phyloP scores from a whole-genome alignment of 163 green algal genomes.

The Picocystis sp. region DNA sequence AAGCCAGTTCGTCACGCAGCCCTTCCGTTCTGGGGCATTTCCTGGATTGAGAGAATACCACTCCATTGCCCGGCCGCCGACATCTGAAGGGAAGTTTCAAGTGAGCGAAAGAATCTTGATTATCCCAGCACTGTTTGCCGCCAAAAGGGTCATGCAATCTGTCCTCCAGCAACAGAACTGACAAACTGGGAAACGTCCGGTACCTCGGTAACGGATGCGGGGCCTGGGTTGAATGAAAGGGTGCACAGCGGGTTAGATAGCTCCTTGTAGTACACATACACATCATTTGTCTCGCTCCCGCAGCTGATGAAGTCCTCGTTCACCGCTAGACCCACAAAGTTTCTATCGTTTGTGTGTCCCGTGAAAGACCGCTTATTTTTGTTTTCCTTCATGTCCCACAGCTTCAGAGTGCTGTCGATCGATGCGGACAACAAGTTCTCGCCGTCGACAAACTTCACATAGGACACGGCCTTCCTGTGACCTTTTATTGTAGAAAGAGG shows the following conservation, averaged over 20 bases:
- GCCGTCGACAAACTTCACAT: constrained; percentile 24
- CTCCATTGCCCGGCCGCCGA: no score
- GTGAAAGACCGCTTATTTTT: constrained; percentile 19
- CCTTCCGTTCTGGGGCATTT: no score
- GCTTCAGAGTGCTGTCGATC: constrained; percentile 24
- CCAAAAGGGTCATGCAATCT: constrained; percentile 24
- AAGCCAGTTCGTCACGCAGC: no score
- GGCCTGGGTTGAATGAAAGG: constrained; percentile 10
- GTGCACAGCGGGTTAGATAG: constrained; percentile 27
- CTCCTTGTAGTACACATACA: constrained; percentile 41
- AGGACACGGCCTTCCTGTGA: constrained; percentile 27
- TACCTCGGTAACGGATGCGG: neutral
- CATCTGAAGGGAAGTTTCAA: no score
- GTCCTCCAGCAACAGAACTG: constrained; percentile 26
- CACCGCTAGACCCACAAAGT: constrained; percentile 29
- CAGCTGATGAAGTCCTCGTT: constrained; percentile 35
- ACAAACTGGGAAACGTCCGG: constrained; percentile 18
- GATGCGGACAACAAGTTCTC: constrained; percentile 23
- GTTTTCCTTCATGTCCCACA: constrained; percentile 29
- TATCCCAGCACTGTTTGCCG: constrained; percentile 31
- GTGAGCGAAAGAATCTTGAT: constrained; percentile 33
- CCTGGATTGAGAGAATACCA: no score
- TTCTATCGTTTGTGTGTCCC: constrained; percentile 32
- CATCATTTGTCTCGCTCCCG: constrained; percentile 33
- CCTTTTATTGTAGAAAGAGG: constrained; percentile 20